Base-by-base conservation (phyloP, 1,139 yeast species). In the Geotrichum siamense region DNA sequence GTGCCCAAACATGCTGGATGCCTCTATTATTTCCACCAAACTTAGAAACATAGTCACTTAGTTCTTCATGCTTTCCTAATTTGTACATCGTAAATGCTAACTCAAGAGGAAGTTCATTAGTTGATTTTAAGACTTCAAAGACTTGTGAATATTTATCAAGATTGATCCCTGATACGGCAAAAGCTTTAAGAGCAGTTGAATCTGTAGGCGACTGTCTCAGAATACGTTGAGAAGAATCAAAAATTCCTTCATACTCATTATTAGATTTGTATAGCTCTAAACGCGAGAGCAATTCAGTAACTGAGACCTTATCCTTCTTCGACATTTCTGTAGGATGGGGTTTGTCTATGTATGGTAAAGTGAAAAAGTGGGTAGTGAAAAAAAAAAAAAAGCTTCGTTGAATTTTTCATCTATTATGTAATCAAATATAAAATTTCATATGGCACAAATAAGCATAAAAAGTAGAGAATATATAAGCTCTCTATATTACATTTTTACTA, bases 1-100 rank as follows among this genome's bases (percentile, higher is more conserved):
- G 98, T 0, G 96, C 96, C 50, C 79, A 63, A n/a, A 86, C 72
- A 60, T 87, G 95, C 44, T 72, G 65, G 49, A 84, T 64, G 0
- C 86, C 89, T 53, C 79, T 65, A 16, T n/a, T 16, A 53, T 52
- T 45, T 10, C 55, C 51, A 15, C 56, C 41, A 1, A 54, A 64
- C 8, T 58, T 53, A 17, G 63, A 48, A 55, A 56, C 26, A 12
- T 70, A 53, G 6, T 41, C 55, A 38, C 25, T 64, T 51, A 76
- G 63, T 25, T 67, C 61, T 5, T 67, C 66, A 45, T 79, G 68
- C 41, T 68, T 65, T 42, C 79, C 80, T 38, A 79, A 60, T 58
- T 84, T 82, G 64, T 87, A 89, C 53, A 72, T 75, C 12, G 82
- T 70, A 59, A 87, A 89, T 1, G 83, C 76, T 42, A 71, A 72